A percentile compares a stretch with the other conserved stretches of the same genome.
Evolutionary conservation across 495 filamentous ascomycete species (phyloP).

Genomic region (Entonaema liquescens): DNA sequence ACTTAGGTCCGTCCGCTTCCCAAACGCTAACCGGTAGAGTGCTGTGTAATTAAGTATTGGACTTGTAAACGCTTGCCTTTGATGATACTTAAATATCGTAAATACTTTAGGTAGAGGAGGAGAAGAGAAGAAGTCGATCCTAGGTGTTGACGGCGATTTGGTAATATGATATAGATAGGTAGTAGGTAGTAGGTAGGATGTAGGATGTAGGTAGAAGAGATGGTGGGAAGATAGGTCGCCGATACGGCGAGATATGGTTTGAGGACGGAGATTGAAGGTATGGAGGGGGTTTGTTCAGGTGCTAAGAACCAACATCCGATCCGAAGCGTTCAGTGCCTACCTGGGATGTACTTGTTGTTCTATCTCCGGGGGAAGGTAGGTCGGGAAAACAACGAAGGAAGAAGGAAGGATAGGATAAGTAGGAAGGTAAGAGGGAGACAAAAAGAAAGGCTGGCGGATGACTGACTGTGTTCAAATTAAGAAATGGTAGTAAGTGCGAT

Average conservation of each 20-base stretch:
- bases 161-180: slow-evolving; percentile 13
- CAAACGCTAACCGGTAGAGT: slow-evolving; percentile 15
- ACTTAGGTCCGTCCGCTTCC: background rate
- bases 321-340: slow-evolving; percentile 18
- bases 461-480: slow-evolving; percentile 15
- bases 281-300: background rate
- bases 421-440: slow-evolving; percentile 27
- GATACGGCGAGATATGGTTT: background rate
- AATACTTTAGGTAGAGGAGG: slow-evolving; percentile 16
- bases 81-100: slow-evolving; percentile 27
- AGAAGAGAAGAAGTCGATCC: background rate
- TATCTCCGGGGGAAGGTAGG: slow-evolving; percentile 18
- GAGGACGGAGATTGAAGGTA: slow-evolving; percentile 10
- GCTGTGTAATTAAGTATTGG: slow-evolving; percentile 7
- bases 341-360: slow-evolving; percentile 6
- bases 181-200: slow-evolving; percentile 2
- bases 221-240: slow-evolving; percentile 3
- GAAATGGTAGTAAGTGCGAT: slow-evolving; percentile 8
- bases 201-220: background rate
- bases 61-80: slow-evolving; percentile 16
- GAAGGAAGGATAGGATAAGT: slow-evolving; percentile 3
- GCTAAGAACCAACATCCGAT: slow-evolving; percentile 12
- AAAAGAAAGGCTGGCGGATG: slow-evolving; percentile 30
- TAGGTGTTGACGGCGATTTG: slow-evolving; percentile 13
- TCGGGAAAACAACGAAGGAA: slow-evolving; percentile 1